Percentiles rank a stretch among this genome's conserved stretches.
Conservation (phyloP, 345 rosid genomes). For the Toxicodendron radicans region DNA sequence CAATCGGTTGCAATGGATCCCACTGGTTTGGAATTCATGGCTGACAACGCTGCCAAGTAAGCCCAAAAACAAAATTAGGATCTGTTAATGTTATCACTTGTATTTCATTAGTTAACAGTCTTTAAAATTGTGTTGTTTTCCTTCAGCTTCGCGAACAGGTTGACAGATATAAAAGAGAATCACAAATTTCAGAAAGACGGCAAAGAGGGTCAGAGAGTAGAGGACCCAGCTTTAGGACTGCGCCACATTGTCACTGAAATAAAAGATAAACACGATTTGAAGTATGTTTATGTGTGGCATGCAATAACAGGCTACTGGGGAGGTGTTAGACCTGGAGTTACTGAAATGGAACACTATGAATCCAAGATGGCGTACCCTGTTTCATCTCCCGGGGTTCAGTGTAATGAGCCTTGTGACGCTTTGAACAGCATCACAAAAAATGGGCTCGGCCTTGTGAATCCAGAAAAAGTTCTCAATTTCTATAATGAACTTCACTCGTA, state of each 20-base stretch:
- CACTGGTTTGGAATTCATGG: conserved; percentile 30
- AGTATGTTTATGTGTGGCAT: conserved; percentile 69
- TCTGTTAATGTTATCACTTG: background rate
- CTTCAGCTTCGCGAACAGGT: conserved; percentile 63
- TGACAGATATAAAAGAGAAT: conserved; percentile 61
- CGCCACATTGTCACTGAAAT: conserved; percentile 52
- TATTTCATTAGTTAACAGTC: background rate
- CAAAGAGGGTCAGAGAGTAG: conserved; percentile 50
- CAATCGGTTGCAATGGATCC: conserved; percentile 75
- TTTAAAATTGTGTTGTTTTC: conserved; percentile 3
- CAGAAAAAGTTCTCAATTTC: conserved; percentile 64
- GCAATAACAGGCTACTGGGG: conserved; percentile 81
- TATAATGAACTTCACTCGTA: conserved; percentile 74
- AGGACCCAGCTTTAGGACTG: conserved; percentile 63
- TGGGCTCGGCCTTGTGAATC: conserved; percentile 76
- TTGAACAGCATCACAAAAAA: conserved; percentile 47
- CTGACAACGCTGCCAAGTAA: conserved; percentile 71
- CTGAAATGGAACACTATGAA: conserved; percentile 58
- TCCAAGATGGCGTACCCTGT: conserved; percentile 52
- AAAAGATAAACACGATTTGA: conserved; percentile 52
- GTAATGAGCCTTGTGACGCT: conserved; percentile 53
- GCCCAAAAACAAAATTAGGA: background rate
- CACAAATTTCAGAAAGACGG: conserved; percentile 68
- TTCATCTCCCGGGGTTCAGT: conserved; percentile 61
- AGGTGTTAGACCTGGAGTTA: conserved; percentile 48